These are phyloP conservation scores for Pyrus pyrifolia DNA, from an alignment of 306 rosid genomes.

Conservation along the genomic window DNA sequence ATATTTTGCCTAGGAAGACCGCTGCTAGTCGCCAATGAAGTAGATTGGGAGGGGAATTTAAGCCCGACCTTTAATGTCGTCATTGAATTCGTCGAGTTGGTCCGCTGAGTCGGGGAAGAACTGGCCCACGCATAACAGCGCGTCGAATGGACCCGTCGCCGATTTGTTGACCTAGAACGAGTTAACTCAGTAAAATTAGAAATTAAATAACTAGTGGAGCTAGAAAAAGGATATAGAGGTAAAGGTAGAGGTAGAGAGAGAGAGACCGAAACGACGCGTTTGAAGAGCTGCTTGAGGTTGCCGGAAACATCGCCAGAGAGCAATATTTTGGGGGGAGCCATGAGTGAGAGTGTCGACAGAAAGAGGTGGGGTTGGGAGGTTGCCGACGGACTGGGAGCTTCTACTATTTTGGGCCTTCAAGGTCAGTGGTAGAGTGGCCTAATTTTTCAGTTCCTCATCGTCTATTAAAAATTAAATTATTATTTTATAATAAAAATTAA, in stretches of 20 bases:
- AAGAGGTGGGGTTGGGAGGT: slow-evolving; percentile 4
- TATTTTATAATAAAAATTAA: too few species aligned
- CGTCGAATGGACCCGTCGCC: too few species aligned
- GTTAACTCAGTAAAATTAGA: too few species aligned
- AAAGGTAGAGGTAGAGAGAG: slow-evolving; percentile 4
- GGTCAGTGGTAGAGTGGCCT: background rate
- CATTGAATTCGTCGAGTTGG: too few species aligned
- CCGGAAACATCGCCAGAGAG: slow-evolving; percentile 87
- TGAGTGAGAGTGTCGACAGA: slow-evolving; percentile 9
- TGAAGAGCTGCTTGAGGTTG: slow-evolving; percentile 76
- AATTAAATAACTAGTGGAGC: background rate
- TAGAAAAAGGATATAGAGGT: background rate
- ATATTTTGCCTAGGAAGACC: too few species aligned
- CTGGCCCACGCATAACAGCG: too few species aligned
- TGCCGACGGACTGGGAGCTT: background rate
- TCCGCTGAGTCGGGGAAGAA: too few species aligned
- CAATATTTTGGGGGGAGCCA: slow-evolving; percentile 79
- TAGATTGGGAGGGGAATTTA: too few species aligned
- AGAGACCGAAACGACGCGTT: slow-evolving; percentile 70
- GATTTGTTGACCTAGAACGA: too few species aligned
- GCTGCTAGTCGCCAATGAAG: too few species aligned
- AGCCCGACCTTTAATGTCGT: too few species aligned
- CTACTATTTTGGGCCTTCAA: background rate
- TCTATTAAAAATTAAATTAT: too few species aligned
- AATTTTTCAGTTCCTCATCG: background rate